These are phyloP conservation scores for Solanum etuberosum DNA, from an alignment of 257 asterid species.

Conservation along the genomic window DNA sequence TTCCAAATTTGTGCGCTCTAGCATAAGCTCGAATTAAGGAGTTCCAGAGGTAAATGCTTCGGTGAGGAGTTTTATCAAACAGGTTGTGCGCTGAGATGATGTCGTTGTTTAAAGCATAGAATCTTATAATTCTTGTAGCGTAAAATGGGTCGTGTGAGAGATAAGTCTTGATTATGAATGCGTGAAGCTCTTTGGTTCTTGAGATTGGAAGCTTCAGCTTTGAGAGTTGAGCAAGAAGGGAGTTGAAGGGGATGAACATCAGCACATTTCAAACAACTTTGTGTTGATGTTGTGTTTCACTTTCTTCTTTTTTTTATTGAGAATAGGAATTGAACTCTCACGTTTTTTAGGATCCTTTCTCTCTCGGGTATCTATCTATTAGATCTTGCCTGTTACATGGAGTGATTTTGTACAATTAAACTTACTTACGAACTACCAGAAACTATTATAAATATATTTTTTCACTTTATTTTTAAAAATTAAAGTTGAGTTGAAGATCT, in stretches of 20 bases:
- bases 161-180: slow-evolving; percentile 25
- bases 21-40: slow-evolving; percentile 76
- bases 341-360: no score
- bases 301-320: no score
- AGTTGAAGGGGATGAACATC: slow-evolving; percentile 28
- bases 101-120: slow-evolving; percentile 52
- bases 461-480: no score
- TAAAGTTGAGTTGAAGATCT: no score
- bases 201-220: slow-evolving; percentile 35
- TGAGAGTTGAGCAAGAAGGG: slow-evolving; percentile 35
- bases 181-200: slow-evolving; percentile 44
- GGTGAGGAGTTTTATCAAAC: slow-evolving; percentile 57
- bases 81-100: slow-evolving; percentile 48
- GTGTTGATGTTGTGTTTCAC: background rate
- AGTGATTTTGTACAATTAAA: no score
- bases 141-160: slow-evolving; percentile 56
- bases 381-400: no score
- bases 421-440: no score
- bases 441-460: no score
- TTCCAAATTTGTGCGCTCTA: slow-evolving; percentile 24
- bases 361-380: no score
- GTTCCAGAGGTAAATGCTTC: slow-evolving; percentile 72
- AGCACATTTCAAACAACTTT: background rate
- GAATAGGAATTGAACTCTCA: no score
- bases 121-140: slow-evolving; percentile 47